phyloP scores from a whole-genome alignment of 352 stramenopile species.

The Phytophthora fragariae region DNA sequence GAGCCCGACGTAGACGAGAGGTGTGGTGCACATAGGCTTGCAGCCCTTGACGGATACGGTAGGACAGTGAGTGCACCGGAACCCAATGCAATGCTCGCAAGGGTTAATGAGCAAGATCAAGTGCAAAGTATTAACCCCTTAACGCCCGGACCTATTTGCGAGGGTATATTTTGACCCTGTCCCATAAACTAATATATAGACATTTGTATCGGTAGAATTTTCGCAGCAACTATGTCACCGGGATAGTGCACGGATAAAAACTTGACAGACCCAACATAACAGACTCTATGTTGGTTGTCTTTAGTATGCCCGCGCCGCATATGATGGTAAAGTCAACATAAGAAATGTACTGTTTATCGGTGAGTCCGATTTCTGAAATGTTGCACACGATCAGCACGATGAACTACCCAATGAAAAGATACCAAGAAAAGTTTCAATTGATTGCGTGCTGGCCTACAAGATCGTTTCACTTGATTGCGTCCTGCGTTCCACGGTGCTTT shows the following conservation, averaged over 20 bases:
- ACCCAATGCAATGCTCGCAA: not conserved
- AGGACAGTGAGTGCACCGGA: not conserved
- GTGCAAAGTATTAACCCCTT: too few species aligned
- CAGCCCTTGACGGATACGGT: too few species aligned
- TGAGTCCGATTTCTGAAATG: not conserved
- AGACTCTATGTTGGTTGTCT: not conserved
- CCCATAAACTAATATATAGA: not conserved
- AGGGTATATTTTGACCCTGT: not conserved
- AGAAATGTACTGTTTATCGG: not conserved
- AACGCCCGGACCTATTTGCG: too few species aligned
- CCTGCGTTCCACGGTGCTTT: not conserved
- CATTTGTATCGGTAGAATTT: not conserved
- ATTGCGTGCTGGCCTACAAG: too few species aligned
- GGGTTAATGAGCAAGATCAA: not conserved
- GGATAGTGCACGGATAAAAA: not conserved
- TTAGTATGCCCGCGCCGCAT: not conserved
- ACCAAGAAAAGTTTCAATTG: too few species aligned
- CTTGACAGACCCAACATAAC: not conserved
- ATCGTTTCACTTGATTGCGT: too few species aligned
- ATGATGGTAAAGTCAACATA: not conserved
- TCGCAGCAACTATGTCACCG: not conserved
- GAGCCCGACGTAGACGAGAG: constrained; percentile 5
- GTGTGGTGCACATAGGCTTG: constrained; percentile 12
- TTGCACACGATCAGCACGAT: too few species aligned
- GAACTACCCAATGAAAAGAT: too few species aligned